These are phyloP conservation scores for Ilyonectria sp. DNA, from an alignment of 2,329 filamentous ascomycete genomes.

Conservation along the genomic window DNA sequence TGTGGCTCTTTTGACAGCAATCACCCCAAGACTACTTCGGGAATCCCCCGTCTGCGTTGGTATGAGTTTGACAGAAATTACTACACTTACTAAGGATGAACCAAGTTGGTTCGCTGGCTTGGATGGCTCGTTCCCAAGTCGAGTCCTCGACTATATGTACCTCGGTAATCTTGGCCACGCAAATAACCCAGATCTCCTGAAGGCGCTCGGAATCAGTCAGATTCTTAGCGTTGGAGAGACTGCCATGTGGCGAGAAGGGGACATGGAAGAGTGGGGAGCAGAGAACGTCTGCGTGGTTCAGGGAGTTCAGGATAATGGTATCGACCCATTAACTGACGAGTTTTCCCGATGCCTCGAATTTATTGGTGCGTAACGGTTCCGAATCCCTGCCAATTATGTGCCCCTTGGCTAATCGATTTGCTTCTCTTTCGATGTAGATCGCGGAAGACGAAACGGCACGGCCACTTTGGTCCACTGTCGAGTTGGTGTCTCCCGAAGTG, in stretches of 20 bases:
- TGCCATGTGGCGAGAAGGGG: conserved; percentile 82
- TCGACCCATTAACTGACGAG: conserved; percentile 89
- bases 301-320: conserved; percentile 95
- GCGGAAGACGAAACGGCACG: conserved; percentile 81
- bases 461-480: conserved; percentile 96
- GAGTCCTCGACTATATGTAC: conserved; percentile 95
- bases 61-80: conserved; percentile 68
- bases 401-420: not conserved
- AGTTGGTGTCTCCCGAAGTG: conserved; percentile 94
- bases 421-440: conserved; percentile 68
- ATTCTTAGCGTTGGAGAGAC: conserved; percentile 94
- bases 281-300: conserved; percentile 88
- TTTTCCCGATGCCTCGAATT: conserved; percentile 91
- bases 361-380: conserved; percentile 77
- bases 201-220: conserved; percentile 85
- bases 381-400: not conserved
- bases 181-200: conserved; percentile 90
- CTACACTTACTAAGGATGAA: conserved; percentile 68
- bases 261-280: conserved; percentile 79
- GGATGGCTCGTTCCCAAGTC: conserved; percentile 92
- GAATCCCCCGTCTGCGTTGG: conserved; percentile 73
- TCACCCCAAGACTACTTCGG: conserved; percentile 81
- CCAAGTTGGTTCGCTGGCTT: conserved; percentile 87
- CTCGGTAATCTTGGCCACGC: conserved; percentile 94
- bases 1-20: conserved; percentile 83